Evolutionary conservation across 169 alveolate species (phyloP).

Genomic region (Ichthyophthirius multifiliis): DNA sequence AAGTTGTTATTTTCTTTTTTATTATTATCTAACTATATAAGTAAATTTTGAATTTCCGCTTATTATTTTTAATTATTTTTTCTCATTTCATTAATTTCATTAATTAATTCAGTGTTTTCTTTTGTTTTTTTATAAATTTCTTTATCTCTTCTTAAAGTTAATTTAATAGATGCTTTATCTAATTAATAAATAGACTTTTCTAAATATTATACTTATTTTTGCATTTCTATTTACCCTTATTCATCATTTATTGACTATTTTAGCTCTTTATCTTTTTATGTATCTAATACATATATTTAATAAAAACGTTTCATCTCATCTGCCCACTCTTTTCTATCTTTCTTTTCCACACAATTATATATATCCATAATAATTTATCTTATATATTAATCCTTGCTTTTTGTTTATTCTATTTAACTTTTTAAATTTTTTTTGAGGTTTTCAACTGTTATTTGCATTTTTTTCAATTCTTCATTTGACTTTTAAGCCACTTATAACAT

Average conservation of each 20-base stretch:
- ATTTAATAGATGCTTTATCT: conserved; percentile 60
- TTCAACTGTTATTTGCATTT: conserved; percentile 48
- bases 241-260: conserved; percentile 40
- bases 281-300: conserved; percentile 57
- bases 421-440: conserved; percentile 41
- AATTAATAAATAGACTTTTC: conserved; percentile 59
- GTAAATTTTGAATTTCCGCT: conserved; percentile 34
- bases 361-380: conserved; percentile 56
- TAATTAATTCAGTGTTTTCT: conserved; percentile 66
- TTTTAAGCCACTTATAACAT: conserved; percentile 46
- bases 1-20: conserved; percentile 31
- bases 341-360: conserved; percentile 52
- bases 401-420: conserved; percentile 41
- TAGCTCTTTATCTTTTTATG: conserved; percentile 49
- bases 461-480: conserved; percentile 48
- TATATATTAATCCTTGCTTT: conserved; percentile 49
- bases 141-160: conserved; percentile 51
- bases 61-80: conserved; percentile 41
- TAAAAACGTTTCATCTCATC: conserved; percentile 60
- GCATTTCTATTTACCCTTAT: conserved; percentile 67
- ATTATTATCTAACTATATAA: conserved; percentile 21
- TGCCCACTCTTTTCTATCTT: conserved; percentile 50
- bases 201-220: conserved; percentile 63
- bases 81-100: conserved; percentile 66
- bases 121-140: conserved; percentile 65